Base-by-base conservation (phyloP, 2,329 filamentous ascomycete species). In the Trichoderma asperellum region DNA sequence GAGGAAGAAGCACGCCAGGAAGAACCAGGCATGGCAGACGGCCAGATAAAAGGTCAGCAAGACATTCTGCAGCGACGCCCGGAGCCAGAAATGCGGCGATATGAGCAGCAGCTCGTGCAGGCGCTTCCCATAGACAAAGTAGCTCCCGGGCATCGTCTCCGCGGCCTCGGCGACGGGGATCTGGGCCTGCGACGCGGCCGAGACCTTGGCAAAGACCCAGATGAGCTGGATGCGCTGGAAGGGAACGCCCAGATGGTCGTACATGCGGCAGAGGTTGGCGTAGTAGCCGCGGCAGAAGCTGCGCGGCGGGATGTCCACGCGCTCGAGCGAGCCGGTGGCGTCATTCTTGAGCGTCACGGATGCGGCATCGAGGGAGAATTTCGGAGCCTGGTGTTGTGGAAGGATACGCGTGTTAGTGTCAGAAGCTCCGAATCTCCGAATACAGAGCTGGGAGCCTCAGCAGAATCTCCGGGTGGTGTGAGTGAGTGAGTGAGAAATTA, bases 61-160 rank as follows among this genome's bases (percentile, higher is more conserved):
- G 0, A 85, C 52, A 74, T 85, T 83, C 1, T 73, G 56, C n/a
- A 81, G 59, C 27, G 82, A 70, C 1, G 77, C 74, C 2, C 78
- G 7, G 40, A 43, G 77, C 61, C 61, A 64, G 10, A 64, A 78
- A 0, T 81, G 79, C 2, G 81, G 81, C 68, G 82, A 76, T 10
- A 59, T 14, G 5, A 79, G 77, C 5, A 85, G 82, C 18, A 83
- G 73, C 70, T 81, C 80, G 72, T 88, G 86, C 43, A 84, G 77
- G 53, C 87, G 87, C 2, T 85, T 88, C 0, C 86, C 81, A 72
- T 89, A 83, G 16, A 85, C 77, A 68, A 86, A 86, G 74, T 86
- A 86, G 24, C 80, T 75, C 11, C 76, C 78, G 1, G 79, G 69
- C 10, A 71, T 69, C 21, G 71, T 67, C 37, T 71, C 73, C 5